Percentiles rank a stretch among this genome's conserved stretches.
Conservation (phyloP, 2,329 filamentous ascomycete species). For the Neofusicoccum cordaticola region DNA sequence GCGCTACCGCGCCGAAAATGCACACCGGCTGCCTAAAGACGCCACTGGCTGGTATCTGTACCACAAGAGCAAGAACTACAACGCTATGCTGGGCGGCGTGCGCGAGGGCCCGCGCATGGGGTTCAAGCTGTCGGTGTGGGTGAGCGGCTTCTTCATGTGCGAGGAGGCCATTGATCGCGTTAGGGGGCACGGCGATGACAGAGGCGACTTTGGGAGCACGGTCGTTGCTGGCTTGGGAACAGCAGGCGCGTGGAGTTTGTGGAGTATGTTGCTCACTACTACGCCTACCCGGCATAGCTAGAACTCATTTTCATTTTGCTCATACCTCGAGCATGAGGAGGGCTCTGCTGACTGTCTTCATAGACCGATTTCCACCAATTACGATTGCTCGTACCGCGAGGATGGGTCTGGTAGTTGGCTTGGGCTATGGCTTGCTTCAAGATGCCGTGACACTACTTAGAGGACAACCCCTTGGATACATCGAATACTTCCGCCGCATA, state of each 20-base stretch:
- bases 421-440: conserved; percentile 78
- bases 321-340: too few species aligned
- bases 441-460: conserved; percentile 68
- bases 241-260: conserved; percentile 81
- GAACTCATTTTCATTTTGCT: too few species aligned
- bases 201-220: conserved; percentile 71
- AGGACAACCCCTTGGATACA: conserved; percentile 71
- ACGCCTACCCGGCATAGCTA: too few species aligned
- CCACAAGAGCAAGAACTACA: conserved; percentile 96
- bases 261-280: conserved; percentile 58
- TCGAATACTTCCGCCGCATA: conserved; percentile 53
- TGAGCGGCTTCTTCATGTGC: conserved; percentile 70
- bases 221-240: conserved; percentile 79
- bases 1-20: conserved; percentile 92
- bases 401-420: conserved; percentile 73
- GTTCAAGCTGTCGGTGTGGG: conserved; percentile 67
- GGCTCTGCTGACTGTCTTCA: not conserved
- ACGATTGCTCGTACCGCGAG: conserved; percentile 63
- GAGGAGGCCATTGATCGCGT: conserved; percentile 83
- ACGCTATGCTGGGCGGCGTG: conserved; percentile 72
- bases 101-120: conserved; percentile 78
- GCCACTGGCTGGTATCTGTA: conserved; percentile 96
- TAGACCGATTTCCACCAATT: conserved; percentile 76
- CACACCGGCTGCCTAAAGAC: conserved; percentile 82
- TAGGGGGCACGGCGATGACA: conserved; percentile 34